phyloP scores from a whole-genome alignment of 225 moss, liverwort and hornwort genomes.

The Polytrichum formosum region DNA sequence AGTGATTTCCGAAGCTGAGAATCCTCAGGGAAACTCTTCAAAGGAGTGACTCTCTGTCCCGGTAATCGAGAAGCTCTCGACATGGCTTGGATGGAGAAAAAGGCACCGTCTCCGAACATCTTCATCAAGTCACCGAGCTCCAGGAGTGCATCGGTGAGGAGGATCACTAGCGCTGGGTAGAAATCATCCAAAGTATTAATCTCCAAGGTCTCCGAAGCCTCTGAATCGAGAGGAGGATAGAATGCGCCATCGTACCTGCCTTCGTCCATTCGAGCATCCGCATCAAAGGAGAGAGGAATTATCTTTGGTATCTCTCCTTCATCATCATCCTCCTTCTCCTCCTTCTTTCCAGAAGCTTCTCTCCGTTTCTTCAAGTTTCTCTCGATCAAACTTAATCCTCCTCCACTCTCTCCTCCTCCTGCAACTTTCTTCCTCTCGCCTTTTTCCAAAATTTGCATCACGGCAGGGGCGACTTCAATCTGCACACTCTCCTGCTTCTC shows the following conservation, averaged over 20 bases:
- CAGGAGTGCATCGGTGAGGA: slow-evolving; percentile 42
- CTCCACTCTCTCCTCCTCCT: slow-evolving; percentile 5
- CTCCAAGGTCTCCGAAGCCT: slow-evolving; percentile 34
- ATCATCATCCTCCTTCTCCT: slow-evolving; percentile 5
- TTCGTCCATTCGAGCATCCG: slow-evolving; percentile 50
- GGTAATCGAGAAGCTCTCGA: slow-evolving; percentile 39
- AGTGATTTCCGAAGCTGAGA: slow-evolving; percentile 44
- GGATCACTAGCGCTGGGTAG: slow-evolving; percentile 51
- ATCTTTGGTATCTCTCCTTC: slow-evolving; percentile 8
- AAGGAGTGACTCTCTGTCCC: slow-evolving; percentile 11
- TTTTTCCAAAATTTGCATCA: slow-evolving; percentile 39
- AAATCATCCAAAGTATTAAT: slow-evolving; percentile 54
- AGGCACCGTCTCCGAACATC: slow-evolving; percentile 46
- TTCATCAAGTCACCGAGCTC: slow-evolving; percentile 63
- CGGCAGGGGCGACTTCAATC: slow-evolving; percentile 43
- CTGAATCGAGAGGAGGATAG: slow-evolving; percentile 40
- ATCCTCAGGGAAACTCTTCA: slow-evolving; percentile 48
- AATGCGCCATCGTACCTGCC: slow-evolving; percentile 47
- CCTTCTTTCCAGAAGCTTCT: slow-evolving; percentile 6
- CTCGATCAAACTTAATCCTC: slow-evolving; percentile 48
- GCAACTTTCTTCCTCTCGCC: slow-evolving; percentile 10
- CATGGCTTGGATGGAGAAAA: slow-evolving; percentile 55
- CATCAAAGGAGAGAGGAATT: slow-evolving; percentile 43
- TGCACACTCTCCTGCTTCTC: slow-evolving; percentile 22
- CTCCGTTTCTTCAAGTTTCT: slow-evolving; percentile 50